Evolutionary conservation across 306 rosid species (phyloP).

Genomic region (Dicorynia guianensis): DNA sequence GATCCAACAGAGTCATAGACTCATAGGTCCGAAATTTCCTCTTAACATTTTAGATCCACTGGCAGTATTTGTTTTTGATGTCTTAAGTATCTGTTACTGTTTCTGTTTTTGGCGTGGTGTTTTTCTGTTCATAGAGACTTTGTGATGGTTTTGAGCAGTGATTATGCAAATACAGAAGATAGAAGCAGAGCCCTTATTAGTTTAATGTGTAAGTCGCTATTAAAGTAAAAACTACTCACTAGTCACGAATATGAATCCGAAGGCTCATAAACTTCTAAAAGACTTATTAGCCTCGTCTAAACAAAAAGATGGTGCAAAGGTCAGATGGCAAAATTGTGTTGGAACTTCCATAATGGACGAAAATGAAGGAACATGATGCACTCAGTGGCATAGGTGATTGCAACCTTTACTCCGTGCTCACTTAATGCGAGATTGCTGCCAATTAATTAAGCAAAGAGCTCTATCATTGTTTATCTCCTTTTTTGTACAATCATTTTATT

Average conservation of each 20-base stretch:
- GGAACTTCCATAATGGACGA: not conserved
- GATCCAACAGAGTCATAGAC: slow-evolving; percentile 36
- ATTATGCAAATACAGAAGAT: slow-evolving; percentile 3
- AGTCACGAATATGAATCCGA: slow-evolving; percentile 10
- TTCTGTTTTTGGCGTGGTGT: not conserved
- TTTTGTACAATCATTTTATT: not conserved
- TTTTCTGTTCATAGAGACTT: no score
- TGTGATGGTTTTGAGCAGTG: not conserved
- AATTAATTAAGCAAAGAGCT: not conserved
- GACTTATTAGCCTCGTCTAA: not conserved
- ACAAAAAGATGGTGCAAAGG: not conserved
- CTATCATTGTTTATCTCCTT: not conserved
- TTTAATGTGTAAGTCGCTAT: not conserved
- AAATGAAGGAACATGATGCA: not conserved
- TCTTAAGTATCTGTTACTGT: not conserved
- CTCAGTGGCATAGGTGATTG: not conserved
- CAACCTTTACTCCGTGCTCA: not conserved
- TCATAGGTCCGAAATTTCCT: not conserved
- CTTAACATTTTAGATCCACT: slow-evolving; percentile 51
- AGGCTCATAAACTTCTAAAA: not conserved
- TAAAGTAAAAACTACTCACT: not conserved
- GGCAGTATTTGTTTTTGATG: not conserved
- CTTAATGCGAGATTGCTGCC: not conserved
- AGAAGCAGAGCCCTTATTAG: not conserved
- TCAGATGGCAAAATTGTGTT: slow-evolving; percentile 14